Base-by-base conservation (phyloP, 495 filamentous ascomycete species). In the Daldinia vernicosa region DNA sequence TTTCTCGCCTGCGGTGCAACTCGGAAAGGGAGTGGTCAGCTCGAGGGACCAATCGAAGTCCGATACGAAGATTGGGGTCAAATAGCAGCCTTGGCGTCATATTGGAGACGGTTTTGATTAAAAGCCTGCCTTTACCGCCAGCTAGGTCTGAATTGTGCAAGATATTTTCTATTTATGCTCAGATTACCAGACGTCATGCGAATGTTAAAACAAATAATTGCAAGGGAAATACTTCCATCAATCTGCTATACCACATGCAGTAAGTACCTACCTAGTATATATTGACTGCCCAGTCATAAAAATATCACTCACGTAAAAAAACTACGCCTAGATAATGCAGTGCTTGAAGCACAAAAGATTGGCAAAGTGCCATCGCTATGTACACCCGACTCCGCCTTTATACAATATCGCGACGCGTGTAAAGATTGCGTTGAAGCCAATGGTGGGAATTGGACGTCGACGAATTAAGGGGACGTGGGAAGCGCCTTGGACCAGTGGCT, bases 171-270 rank as follows among this genome's bases (percentile, higher is more conserved):
- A 47, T 47, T 22, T 9, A 47, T 22, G 24, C 8, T 24, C 17
- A 24, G 0, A 24, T 47, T 22, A 12, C 17, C 19, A 24, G 43
- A 14, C 3, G 12, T 47, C 17, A 47, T 47, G 43, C 43, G 17
- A 11, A 14, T 47, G 0, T 47, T 47, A 22, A 47, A 24, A 1
- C 17, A 8, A 22, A 4, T 12, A 12, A 24, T 24, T 24, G 17
- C 12, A 0, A 24, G 28, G 53, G 17, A 17, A 1, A 0, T 1
- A 0, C 15, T 71, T 12, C 58, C 58, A 35, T 32, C 28, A 0
- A 0, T 11, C 5, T 71, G 69, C 22, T 71, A 67, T 33, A 27
- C 40, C 12, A 28, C 9, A 30, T 71, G 69, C 14, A 71, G 69
- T 67, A 59, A 22, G 69, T 43, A 43, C 1, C 7, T 47, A 11